A percentile compares a stretch with the other conserved stretches of the same genome.
Conservation (phyloP, 352 stramenopile genomes). For the Phytopythium litorale region DNA sequence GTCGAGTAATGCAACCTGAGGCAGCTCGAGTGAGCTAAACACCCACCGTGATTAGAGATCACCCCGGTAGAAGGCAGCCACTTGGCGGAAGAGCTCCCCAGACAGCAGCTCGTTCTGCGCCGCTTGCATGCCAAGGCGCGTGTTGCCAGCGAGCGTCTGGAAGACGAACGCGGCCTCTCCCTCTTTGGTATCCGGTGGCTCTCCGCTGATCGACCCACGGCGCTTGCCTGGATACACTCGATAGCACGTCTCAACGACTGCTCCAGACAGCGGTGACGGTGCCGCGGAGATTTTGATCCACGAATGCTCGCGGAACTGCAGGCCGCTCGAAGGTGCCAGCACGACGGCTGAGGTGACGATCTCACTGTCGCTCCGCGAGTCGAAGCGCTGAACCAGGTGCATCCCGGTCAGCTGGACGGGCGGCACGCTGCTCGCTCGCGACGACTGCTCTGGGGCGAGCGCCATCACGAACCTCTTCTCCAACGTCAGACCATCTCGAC, state of each 20-base stretch:
- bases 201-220: not conserved
- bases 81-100: not conserved
- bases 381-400: constrained; percentile 2
- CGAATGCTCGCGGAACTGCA: not conserved
- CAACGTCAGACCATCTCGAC: not conserved
- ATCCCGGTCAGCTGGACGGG: not conserved
- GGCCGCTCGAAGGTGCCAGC: not conserved
- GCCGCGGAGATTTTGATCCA: not conserved
- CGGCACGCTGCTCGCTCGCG: not conserved
- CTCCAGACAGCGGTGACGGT: not conserved
- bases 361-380: not conserved
- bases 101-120: not conserved
- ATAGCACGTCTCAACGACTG: not conserved
- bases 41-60: not conserved
- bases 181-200: not conserved
- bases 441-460: not conserved
- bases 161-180: not conserved
- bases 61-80: not conserved
- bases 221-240: not conserved
- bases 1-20: too few species aligned
- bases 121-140: not conserved
- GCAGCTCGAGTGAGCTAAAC: too few species aligned
- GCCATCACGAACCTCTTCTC: not conserved
- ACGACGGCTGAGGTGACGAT: not conserved
- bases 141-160: not conserved